Evolutionary conservation across 1,284 basidiomycete species (phyloP), one percentile per base, ranked within the genome.

Genomic region (Paramarasmius palmivorus): DNA sequence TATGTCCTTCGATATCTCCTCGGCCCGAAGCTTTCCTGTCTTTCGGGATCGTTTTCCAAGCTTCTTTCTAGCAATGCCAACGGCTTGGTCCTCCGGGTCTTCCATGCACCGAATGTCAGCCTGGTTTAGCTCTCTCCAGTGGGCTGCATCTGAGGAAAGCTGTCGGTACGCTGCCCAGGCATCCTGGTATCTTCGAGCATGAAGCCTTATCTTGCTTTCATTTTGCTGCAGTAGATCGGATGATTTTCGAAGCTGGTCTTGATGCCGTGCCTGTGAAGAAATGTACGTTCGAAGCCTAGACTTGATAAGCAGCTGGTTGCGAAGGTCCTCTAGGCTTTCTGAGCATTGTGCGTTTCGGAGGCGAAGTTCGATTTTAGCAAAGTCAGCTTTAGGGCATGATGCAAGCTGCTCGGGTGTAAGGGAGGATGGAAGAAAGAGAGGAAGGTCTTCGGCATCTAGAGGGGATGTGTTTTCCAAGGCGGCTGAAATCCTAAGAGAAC

Each of bases 391-490:
- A 22, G 26, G 19, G n/a, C 49, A 39, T 15, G 12, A 9, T 20
- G 22, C 8, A 5, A 36, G 38, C 35, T 38, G 23, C 7, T 44
- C 25, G 12, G 35, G 5, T 38, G 52, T 10, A 3, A 56, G 38
- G 19, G 38, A 36, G 3, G 50, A 56, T 15, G 54, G 50, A 10
- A 56, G 40, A 23, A 56, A 9, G 17, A 56, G 25, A 17, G 50
- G 45, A 32, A 46, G 25, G 17, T 25, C 14, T 48, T 55, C 54
- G 6, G 49, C 35, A 9, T 22, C 17, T 14, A 22, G 9, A 12
- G 6, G 29, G 12, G 29, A 12, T 32, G 6, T 32, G 6, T 6
- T 32, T 32, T 6, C 7, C 12, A 12, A 12, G 12, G 29, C 7
- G 12, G 29, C 29, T 6, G 29, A 6, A 6, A 32, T 6, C 7